These are phyloP conservation scores for Emiliania huxleyi DNA, from an alignment of 78 protist species.

Conservation along the genomic window DNA sequence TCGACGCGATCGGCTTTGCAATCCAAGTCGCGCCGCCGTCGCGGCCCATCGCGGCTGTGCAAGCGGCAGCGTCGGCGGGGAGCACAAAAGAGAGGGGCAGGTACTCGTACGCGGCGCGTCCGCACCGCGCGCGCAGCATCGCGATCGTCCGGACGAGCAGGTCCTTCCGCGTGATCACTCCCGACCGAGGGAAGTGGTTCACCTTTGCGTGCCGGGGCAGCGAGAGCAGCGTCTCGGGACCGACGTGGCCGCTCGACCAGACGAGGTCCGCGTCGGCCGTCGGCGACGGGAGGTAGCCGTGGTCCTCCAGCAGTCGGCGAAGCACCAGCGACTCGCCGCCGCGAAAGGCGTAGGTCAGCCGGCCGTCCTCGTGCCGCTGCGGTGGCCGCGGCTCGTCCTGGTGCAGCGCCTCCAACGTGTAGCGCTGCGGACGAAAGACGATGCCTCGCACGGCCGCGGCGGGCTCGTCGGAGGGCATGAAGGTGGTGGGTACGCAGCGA, in stretches of 20 bases:
- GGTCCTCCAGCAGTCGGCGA: neutral
- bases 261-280: neutral
- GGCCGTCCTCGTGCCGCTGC: neutral
- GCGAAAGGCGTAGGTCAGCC: neutral
- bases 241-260: neutral
- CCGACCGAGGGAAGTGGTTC: constrained; percentile 69
- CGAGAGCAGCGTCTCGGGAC: neutral
- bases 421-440: neutral
- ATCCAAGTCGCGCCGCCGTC: neutral
- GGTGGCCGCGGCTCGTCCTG: neutral
- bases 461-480: neutral
- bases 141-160: neutral
- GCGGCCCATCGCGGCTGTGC: neutral
- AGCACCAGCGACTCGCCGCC: neutral
- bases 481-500: neutral
- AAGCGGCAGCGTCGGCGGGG: constrained; percentile 27
- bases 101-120: neutral
- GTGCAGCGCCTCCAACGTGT: neutral
- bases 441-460: neutral
- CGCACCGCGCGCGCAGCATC: neutral
- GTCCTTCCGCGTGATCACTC: constrained; percentile 60
- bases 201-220: constrained; percentile 26
- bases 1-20: constrained; percentile 24
- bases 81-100: constrained; percentile 33
- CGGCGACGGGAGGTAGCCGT: neutral